A percentile compares a stretch with the other conserved stretches of the same genome.
Conservation (phyloP, 2,329 filamentous ascomycete genomes). For the Claviceps monticola region DNA sequence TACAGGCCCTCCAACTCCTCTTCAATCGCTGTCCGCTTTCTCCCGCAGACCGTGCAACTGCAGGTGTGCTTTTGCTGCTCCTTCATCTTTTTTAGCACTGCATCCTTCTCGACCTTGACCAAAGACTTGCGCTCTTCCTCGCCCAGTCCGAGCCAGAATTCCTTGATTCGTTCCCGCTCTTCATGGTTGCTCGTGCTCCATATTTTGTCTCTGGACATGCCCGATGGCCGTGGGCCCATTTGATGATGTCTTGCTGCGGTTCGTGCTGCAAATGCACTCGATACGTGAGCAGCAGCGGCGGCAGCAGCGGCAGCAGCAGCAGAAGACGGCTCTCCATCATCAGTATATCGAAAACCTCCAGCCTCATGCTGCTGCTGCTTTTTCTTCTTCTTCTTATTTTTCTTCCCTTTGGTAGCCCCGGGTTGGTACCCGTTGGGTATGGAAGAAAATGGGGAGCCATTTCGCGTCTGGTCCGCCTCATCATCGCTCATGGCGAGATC, state of each 20-base stretch:
- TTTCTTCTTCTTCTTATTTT: slow-evolving; percentile 46
- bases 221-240: slow-evolving; percentile 18
- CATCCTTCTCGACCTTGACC: slow-evolving; percentile 97
- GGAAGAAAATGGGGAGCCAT: slow-evolving; percentile 14
- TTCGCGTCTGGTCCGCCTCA: slow-evolving; percentile 27
- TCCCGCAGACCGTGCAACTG: slow-evolving; percentile 91
- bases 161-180: slow-evolving; percentile 92
- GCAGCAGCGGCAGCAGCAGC: no score
- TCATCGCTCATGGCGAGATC: slow-evolving; percentile 44
- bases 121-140: slow-evolving; percentile 91
- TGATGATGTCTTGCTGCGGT: slow-evolving; percentile 14
- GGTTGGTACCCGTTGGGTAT: slow-evolving; percentile 17
- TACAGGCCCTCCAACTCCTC: slow-evolving; percentile 96
- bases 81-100: slow-evolving; percentile 98
- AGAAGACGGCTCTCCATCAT: slow-evolving; percentile 5
- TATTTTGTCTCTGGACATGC: slow-evolving; percentile 67
- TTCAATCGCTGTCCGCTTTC: slow-evolving; percentile 93
- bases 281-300: not conserved
- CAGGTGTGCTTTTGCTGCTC: slow-evolving; percentile 99
- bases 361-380: slow-evolving; percentile 26
- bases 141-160: slow-evolving; percentile 90
- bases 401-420: slow-evolving; percentile 26
- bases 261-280: slow-evolving; percentile 2
- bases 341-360: slow-evolving; percentile 10
- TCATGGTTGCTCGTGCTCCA: slow-evolving; percentile 95